Evolutionary conservation across 768 basidiomycete genomes (phyloP).

Genomic region (Trametes villosa): DNA sequence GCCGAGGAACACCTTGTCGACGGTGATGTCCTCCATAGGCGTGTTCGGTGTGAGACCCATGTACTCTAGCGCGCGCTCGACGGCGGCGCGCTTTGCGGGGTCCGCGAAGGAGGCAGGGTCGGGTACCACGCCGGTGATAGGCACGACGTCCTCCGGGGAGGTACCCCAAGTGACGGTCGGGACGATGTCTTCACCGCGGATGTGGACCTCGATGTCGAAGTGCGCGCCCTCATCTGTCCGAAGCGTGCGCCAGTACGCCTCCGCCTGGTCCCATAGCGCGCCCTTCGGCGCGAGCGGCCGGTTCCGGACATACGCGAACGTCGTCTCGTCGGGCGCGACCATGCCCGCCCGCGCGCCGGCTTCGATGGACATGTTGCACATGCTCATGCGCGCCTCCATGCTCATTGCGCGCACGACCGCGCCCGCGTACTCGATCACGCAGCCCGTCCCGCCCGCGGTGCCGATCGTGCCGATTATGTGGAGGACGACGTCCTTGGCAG

Average conservation of each 20-base stretch:
- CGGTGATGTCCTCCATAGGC: conserved; percentile 57
- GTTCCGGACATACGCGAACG: conserved; percentile 65
- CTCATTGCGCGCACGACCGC: conserved; percentile 56
- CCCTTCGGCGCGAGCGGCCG: conserved; percentile 61
- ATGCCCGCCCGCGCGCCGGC: conserved; percentile 68
- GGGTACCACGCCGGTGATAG: conserved; percentile 61
- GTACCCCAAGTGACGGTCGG: conserved; percentile 73
- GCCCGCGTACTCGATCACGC: conserved; percentile 66
- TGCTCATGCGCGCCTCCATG: conserved; percentile 66
- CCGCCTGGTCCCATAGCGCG: conserved; percentile 63
- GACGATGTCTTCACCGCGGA: conserved; percentile 62
- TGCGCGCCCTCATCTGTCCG: conserved; percentile 59
- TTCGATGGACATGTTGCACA: conserved; percentile 74
- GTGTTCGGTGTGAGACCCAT: conserved; percentile 62
- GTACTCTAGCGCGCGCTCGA: conserved; percentile 59
- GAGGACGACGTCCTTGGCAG: conserved; percentile 66
- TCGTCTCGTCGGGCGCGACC: conserved; percentile 67
- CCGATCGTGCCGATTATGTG: conserved; percentile 69
- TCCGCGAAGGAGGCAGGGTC: conserved; percentile 52
- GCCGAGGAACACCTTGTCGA: conserved; percentile 72
- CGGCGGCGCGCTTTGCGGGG: conserved; percentile 47
- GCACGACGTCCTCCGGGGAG: conserved; percentile 63
- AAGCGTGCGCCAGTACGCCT: conserved; percentile 62
- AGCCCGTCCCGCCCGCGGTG: conserved; percentile 68
- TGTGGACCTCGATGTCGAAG: conserved; percentile 61